These are phyloP conservation scores for Andrographis paniculata DNA, from an alignment of 305 asterid species.

Conservation along the genomic window DNA sequence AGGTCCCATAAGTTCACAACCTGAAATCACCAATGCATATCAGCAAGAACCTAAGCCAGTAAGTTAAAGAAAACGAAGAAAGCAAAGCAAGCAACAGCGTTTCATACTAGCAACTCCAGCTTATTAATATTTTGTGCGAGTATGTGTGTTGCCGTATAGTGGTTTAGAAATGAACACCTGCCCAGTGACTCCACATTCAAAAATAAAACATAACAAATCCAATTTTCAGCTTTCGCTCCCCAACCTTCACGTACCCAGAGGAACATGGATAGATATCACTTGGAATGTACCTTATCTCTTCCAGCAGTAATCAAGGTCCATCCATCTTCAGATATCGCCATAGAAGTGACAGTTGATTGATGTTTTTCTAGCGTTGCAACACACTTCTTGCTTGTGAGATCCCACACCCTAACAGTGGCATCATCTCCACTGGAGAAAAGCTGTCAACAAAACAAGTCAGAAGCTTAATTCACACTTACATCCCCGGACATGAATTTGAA, in stretches of 20 bases:
- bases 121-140: background rate
- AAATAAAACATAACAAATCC: constrained; percentile 3
- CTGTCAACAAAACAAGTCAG: constrained; percentile 30
- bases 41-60: constrained; percentile 14
- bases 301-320: constrained; percentile 87
- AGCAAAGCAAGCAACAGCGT: background rate
- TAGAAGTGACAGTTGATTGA: constrained; percentile 83
- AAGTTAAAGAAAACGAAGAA: background rate
- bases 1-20: constrained; percentile 88
- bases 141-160: background rate
- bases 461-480: constrained; percentile 7
- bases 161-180: background rate
- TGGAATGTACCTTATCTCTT: constrained; percentile 75
- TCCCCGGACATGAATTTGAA: constrained; percentile 9
- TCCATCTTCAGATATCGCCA: constrained; percentile 85
- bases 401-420: constrained; percentile 70
- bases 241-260: background rate
- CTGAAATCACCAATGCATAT: constrained; percentile 37
- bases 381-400: constrained; percentile 73
- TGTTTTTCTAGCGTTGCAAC: constrained; percentile 68
- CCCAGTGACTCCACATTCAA: constrained; percentile 6
- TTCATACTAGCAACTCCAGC: background rate
- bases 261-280: background rate
- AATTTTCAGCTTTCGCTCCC: constrained; percentile 3
- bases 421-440: constrained; percentile 89